These are phyloP conservation scores for Leishmania major DNA, from an alignment of 208 protist genomes.

Conservation along the genomic window DNA sequence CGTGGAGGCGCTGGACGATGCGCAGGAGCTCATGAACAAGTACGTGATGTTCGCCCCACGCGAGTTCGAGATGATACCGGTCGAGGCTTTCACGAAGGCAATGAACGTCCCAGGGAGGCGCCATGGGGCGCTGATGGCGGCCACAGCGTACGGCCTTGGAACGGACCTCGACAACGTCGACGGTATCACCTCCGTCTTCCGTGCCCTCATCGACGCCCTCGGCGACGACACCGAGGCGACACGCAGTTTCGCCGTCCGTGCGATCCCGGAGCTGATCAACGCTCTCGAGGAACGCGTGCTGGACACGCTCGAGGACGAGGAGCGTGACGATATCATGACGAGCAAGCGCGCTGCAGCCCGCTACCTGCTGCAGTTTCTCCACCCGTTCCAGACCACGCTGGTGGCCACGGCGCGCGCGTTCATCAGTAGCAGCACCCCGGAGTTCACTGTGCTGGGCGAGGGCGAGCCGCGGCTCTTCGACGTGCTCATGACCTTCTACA, in stretches of 20 bases:
- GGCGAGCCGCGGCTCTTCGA: slow-evolving; percentile 86
- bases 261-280: slow-evolving; percentile 64
- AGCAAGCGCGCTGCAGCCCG: slow-evolving; percentile 80
- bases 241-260: slow-evolving; percentile 50
- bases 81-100: slow-evolving; percentile 69
- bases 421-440: slow-evolving; percentile 47
- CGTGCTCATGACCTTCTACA: slow-evolving; percentile 85
- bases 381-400: slow-evolving; percentile 71
- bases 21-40: slow-evolving; percentile 58
- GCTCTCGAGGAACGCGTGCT: slow-evolving; percentile 73
- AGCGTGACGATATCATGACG: slow-evolving; percentile 74
- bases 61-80: slow-evolving; percentile 56
- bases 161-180: slow-evolving; percentile 71
- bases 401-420: slow-evolving; percentile 63
- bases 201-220: slow-evolving; percentile 69
- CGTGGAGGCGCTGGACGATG: slow-evolving; percentile 64
- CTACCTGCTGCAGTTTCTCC: slow-evolving; percentile 85
- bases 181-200: slow-evolving; percentile 66
- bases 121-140: slow-evolving; percentile 70
- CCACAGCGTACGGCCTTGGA: slow-evolving; percentile 70
- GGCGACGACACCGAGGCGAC: slow-evolving; percentile 57
- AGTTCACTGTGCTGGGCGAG: slow-evolving; percentile 75
- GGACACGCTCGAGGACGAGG: slow-evolving; percentile 67
- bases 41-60: slow-evolving; percentile 53
- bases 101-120: slow-evolving; percentile 64